phyloP scores from a whole-genome alignment of 108 stramenopile genomes.

The Cyclotella sp. region DNA sequence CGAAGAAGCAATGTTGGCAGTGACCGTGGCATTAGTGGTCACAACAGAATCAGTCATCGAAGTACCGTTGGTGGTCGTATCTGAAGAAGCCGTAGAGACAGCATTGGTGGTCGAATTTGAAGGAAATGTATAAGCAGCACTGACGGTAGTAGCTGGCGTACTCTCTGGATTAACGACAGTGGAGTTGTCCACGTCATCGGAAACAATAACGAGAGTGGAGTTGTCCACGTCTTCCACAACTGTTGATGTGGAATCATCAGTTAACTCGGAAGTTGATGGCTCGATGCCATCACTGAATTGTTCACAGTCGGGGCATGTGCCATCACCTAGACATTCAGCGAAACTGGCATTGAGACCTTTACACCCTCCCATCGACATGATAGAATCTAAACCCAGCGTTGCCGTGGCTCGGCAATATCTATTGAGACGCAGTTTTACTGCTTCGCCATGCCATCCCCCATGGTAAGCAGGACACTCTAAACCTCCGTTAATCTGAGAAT shows the following conservation, averaged over 20 bases:
- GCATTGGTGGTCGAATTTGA: not conserved
- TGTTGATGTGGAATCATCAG: not conserved
- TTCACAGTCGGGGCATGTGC: constrained; percentile 43
- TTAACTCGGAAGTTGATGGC: not conserved
- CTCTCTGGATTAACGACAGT: not conserved
- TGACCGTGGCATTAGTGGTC: not conserved
- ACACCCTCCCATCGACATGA: constrained; percentile 45
- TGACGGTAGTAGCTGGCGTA: not conserved
- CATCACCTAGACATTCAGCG: constrained; percentile 51
- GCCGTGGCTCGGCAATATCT: constrained; percentile 48
- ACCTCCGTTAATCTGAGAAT: constrained; percentile 31
- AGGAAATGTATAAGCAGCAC: not conserved
- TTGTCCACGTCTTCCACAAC: not conserved
- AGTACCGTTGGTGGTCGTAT: not conserved
- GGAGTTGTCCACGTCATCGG: not conserved
- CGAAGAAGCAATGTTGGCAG: not conserved
- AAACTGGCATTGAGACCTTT: constrained; percentile 38
- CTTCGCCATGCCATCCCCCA: constrained; percentile 53
- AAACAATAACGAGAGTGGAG: not conserved
- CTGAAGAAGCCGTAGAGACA: not conserved
- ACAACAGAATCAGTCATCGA: not conserved
- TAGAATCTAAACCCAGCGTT: constrained; percentile 35
- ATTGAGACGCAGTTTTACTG: constrained; percentile 53
- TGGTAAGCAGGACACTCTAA: constrained; percentile 55
- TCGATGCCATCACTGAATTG: constrained; percentile 26